Evolutionary conservation across 2,329 filamentous ascomycete species (phyloP), one percentile per base, ranked within the genome.

Genomic region (Lomentospora prolificans): DNA sequence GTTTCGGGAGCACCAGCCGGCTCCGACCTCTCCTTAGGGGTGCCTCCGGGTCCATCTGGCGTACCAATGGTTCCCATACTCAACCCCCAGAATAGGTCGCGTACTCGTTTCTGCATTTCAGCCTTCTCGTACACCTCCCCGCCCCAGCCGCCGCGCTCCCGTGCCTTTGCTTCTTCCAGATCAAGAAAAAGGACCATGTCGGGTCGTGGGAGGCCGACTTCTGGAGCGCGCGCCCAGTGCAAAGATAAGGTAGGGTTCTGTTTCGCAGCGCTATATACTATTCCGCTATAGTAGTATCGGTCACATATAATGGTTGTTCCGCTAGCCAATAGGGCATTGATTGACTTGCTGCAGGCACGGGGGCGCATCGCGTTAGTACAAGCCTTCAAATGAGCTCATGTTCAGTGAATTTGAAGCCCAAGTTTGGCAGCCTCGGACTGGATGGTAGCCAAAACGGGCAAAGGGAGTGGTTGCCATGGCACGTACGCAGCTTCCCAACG

Each of bases 261-360:
- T 67, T 97, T 97, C 3, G 94, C 92, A 0, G 90, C 89, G 24
- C 86, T 90, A 73, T 97, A 99, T 52, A 96, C 90, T 57, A 91
- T 88, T 55, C 94, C 94, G 19, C 88, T 94, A 74, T 96, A 92
- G 68, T 95, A 95, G 73, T 97, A 99, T 51, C 94, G 85, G 70
- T 99, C 94, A 61, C 92, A 85, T 39, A 99, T 76, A 30, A 99
- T 78, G 0, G 83, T 94, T 19, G 78, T 84, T 7, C 92, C 91
- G 1, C 75, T 69, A 1, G 75, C 71, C 4, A 96, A 69, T 4
- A 80, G 72, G 1, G 70, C 82, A 58, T 19, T 22, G 51, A 52
- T 51, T 25, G 36, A n/a, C 25, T 53, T 27, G n/a, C 50, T 55
- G 22, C 25, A 7, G 4, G 28, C 19, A 46, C n/a, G 9, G 9